Conservation (phyloP, 2,329 filamentous ascomycete genomes). For the Botrytis sinoallii region DNA sequence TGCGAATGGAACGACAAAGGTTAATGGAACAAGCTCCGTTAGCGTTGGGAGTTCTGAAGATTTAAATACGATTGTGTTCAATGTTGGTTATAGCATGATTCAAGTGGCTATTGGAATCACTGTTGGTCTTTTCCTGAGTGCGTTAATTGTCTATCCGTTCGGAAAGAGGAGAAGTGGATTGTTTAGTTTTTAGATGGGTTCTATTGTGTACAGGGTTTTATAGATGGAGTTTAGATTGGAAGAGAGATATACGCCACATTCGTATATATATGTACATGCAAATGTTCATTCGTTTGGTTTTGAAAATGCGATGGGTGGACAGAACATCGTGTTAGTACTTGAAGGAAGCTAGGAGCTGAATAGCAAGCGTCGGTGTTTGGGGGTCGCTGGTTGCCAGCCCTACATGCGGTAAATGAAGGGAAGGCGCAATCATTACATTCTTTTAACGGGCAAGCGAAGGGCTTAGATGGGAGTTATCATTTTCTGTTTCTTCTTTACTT, state of each 20-base stretch:
- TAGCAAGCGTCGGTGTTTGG: conserved; percentile 1
- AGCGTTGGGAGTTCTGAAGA: conserved; percentile 26
- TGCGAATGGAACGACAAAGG: conserved; percentile 32
- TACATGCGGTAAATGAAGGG: background rate
- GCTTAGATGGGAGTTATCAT: background rate
- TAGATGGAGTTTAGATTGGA: background rate
- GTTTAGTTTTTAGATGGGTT: conserved; percentile 40
- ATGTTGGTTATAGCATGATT: conserved; percentile 43
- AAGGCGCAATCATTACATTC: conserved; percentile 1
- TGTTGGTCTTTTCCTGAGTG: conserved; percentile 42
- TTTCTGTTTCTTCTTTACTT: background rate
- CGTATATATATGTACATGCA: background rate
- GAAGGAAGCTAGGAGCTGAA: background rate
- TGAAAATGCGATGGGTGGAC: background rate
- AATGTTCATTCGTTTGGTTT: background rate
- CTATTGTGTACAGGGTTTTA: background rate
- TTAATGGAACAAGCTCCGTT: conserved; percentile 33
- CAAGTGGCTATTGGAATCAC: conserved; percentile 45
- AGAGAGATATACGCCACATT: background rate
- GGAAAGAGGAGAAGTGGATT: conserved; percentile 43
- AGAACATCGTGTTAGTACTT: background rate
- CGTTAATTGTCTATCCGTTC: conserved; percentile 42
- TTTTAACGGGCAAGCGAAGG: background rate
- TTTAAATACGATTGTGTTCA: conserved; percentile 41
- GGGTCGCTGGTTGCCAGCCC: background rate